Evolutionary conservation across 495 filamentous ascomycete species (phyloP), one percentile per base, ranked within the genome.

Genomic region (Penicillium manginii): DNA sequence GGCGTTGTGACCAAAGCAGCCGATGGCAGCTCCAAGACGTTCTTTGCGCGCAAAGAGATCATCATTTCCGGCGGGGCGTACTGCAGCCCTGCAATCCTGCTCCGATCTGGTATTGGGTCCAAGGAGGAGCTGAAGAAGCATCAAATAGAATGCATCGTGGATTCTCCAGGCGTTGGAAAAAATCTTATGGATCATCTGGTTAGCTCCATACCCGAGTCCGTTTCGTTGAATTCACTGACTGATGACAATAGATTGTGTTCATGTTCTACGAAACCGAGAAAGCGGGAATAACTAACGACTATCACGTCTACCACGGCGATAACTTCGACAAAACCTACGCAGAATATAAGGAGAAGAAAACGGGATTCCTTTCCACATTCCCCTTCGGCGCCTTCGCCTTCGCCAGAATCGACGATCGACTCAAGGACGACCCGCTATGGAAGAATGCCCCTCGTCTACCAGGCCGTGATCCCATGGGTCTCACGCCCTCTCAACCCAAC

Each of bases 81-180:
- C 69, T 84, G 83, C 73, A 78, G 79, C 19, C 83, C 84, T 18
- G 77, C 83, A 40, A 77, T 86, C 15, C 70, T 87, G 10, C 80
- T 84, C 57, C 79, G 82, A 3, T 81, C 74, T 17, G 84, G 83
- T 9, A 79, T 87, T 50, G 84, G 84, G 0, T 74, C 81, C 0
- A 73, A 70, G 8, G 71, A 73, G 0, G 81, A 85, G 47, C 70
- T 85, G 12, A 54, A 67, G 2, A 72, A 78, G 42, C 72, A 78
- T 54, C 67, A 66, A 10, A 84, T 87, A 43, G 62, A 73, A n/a
- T 73, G 79, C 23, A 59, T 75, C 18, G 64, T 77, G 2, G 69
- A 84, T 22, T 62, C 80, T 1, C 83, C 82, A 9, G 84, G 81
- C 11, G 83, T 86, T 2, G 83, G 83, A 4, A 75, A 75, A 51